Conservation (phyloP, 345 rosid species). For the Hevea brasiliensis region DNA sequence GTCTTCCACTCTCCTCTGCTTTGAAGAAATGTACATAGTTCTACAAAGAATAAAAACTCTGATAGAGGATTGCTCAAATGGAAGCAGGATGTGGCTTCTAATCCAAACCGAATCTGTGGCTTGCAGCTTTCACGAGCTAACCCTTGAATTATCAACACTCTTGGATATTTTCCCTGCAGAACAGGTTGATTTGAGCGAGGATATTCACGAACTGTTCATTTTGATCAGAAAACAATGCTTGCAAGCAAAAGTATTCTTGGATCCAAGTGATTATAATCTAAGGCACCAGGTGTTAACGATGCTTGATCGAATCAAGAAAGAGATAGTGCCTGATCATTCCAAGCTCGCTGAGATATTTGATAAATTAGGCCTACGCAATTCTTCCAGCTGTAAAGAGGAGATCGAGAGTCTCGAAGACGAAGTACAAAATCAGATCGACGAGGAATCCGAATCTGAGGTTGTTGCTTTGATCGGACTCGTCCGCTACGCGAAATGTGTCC, state of each 20-base stretch:
- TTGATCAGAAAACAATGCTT: slow-evolving; percentile 57
- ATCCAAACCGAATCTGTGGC: slow-evolving; percentile 50
- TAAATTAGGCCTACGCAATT: slow-evolving; percentile 44
- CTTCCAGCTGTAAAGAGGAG: slow-evolving; percentile 57
- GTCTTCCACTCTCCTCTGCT: slow-evolving; percentile 56
- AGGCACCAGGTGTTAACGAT: slow-evolving; percentile 41
- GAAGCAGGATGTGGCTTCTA: slow-evolving; percentile 74
- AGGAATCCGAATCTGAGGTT: slow-evolving; percentile 53
- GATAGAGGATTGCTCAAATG: slow-evolving; percentile 63
- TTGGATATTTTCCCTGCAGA: slow-evolving; percentile 65
- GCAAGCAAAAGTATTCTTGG: slow-evolving; percentile 22
- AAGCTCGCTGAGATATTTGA: slow-evolving; percentile 43
- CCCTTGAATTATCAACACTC: slow-evolving; percentile 64
- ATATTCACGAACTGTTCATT: slow-evolving; percentile 57
- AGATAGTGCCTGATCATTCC: slow-evolving; percentile 56
- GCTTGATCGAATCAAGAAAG: slow-evolving; percentile 56
- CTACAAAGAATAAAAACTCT: slow-evolving; percentile 65
- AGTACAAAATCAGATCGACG: slow-evolving; percentile 61
- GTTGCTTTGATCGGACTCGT: slow-evolving; percentile 72
- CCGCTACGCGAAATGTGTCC: slow-evolving; percentile 79
- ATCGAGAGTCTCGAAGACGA: slow-evolving; percentile 76
- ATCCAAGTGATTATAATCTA: slow-evolving; percentile 44
- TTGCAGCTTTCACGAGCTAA: slow-evolving; percentile 59
- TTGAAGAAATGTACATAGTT: slow-evolving; percentile 76
- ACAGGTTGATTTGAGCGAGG: slow-evolving; percentile 49